Conservation (phyloP, 2,329 filamentous ascomycete genomes). For the Fusarium cyanostomum region DNA sequence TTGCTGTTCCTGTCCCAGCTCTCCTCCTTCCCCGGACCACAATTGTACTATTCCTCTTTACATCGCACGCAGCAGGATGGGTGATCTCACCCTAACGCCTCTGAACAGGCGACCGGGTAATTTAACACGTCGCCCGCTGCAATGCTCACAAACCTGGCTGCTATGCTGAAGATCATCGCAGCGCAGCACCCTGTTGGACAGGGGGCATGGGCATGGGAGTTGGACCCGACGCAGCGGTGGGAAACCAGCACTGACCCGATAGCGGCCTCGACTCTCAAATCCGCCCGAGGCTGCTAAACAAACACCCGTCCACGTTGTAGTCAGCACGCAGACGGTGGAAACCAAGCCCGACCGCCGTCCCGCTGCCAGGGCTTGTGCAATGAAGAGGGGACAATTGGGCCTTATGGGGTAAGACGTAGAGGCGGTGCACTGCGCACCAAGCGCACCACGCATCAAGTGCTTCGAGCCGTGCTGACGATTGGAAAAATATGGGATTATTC, state of each 20-base stretch:
- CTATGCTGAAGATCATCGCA: conserved; percentile 28
- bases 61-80: too few species aligned
- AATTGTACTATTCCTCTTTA: background rate
- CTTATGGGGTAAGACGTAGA: too few species aligned
- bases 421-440: conserved; percentile 17
- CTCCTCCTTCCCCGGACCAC: background rate
- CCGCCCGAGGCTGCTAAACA: conserved; percentile 1
- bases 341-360: conserved; percentile 19
- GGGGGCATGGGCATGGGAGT: conserved; percentile 16
- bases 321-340: conserved; percentile 20
- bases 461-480: background rate
- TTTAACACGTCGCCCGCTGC: conserved; percentile 6
- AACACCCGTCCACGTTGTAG: too few species aligned
- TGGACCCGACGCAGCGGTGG: conserved; percentile 37
- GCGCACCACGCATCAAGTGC: background rate
- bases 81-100: too few species aligned
- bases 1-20: background rate
- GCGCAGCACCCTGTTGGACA: background rate
- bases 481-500: background rate
- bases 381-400: conserved; percentile 6
- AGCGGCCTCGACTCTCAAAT: conserved; percentile 13
- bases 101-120: conserved; percentile 7
- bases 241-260: conserved; percentile 33
- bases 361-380: conserved; percentile 23
- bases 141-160: conserved; percentile 3